A percentile compares a stretch with the other conserved stretches of the same genome.
Conservation (phyloP, 225 moss, liverwort and hornwort genomes). For the Marchantia paleacea region DNA sequence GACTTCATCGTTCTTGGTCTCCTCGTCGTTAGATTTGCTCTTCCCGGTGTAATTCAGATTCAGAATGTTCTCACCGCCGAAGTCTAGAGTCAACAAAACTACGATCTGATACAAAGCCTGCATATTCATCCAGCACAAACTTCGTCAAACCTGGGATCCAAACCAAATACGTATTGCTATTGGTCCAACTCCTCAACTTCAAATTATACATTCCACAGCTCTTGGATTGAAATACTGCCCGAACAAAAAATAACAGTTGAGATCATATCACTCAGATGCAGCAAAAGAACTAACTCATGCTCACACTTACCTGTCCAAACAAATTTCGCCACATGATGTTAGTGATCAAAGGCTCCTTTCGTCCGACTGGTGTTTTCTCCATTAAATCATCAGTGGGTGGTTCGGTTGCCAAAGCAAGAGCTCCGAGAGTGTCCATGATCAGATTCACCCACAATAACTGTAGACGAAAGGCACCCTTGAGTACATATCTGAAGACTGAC, state of each 20-base stretch:
- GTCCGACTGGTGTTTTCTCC: slow-evolving; percentile 61
- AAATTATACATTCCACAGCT: no score
- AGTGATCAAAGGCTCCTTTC: slow-evolving; percentile 81
- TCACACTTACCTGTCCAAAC: slow-evolving; percentile 57
- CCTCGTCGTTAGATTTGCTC: slow-evolving; percentile 11
- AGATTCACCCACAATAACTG: slow-evolving; percentile 97
- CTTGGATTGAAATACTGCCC: no score
- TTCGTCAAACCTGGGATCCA: neutral
- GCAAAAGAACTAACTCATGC: neutral
- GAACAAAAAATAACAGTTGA: no score
- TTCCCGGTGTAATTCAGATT: slow-evolving; percentile 27
- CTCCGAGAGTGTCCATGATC: slow-evolving; percentile 97
- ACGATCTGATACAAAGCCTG: slow-evolving; percentile 70
- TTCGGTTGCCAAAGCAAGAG: slow-evolving; percentile 95
- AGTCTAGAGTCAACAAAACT: slow-evolving; percentile 59
- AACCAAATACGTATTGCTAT: no score
- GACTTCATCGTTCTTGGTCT: neutral
- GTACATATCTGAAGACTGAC: neutral
- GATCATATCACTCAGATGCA: neutral
- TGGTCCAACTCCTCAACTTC: no score
- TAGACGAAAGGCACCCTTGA: neutral
- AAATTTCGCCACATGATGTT: slow-evolving; percentile 97
- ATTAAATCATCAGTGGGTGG: slow-evolving; percentile 93
- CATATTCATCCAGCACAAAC: neutral
- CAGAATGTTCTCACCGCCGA: slow-evolving; percentile 57